These are phyloP conservation scores for Alternaria viburni DNA, from an alignment of 2,329 filamentous ascomycete genomes.

Conservation along the genomic window DNA sequence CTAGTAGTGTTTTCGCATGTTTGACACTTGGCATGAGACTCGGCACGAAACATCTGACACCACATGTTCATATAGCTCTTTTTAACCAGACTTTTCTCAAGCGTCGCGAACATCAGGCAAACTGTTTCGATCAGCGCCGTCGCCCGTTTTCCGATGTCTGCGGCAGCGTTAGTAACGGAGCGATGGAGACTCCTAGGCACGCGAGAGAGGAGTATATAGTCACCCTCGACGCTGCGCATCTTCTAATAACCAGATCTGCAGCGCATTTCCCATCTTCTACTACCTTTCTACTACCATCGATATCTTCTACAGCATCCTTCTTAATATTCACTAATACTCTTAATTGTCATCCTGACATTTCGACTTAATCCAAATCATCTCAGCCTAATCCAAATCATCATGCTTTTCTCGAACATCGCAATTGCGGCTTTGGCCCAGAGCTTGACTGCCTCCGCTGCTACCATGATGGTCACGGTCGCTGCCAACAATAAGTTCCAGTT, in stretches of 20 bases:
- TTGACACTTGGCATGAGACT: constrained; percentile 20
- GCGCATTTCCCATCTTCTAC: constrained; percentile 4
- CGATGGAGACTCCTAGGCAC: constrained; percentile 5
- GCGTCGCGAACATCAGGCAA: constrained; percentile 2
- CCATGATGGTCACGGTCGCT: constrained; percentile 39
- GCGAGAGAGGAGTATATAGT: background rate
- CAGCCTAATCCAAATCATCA: constrained; percentile 9
- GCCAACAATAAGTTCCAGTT: constrained; percentile 41
- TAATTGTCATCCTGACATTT: background rate
- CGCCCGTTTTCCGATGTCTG: background rate
- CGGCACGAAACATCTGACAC: constrained; percentile 12
- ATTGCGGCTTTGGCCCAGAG: constrained; percentile 31
- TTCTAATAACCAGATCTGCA: constrained; percentile 5
- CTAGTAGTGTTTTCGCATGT: constrained; percentile 6
- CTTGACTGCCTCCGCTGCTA: constrained; percentile 33
- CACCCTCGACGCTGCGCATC: background rate
- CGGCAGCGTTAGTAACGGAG: background rate
- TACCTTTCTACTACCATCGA: background rate
- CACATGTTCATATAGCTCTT: background rate
- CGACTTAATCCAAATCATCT: background rate
- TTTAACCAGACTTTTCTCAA: background rate
- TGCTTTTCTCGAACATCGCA: constrained; percentile 32
- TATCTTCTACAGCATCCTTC: background rate
- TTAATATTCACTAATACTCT: background rate
- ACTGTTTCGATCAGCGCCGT: constrained; percentile 3